Base-by-base conservation (phyloP, 129 eudicot species). In the Tanacetum coccineum region DNA sequence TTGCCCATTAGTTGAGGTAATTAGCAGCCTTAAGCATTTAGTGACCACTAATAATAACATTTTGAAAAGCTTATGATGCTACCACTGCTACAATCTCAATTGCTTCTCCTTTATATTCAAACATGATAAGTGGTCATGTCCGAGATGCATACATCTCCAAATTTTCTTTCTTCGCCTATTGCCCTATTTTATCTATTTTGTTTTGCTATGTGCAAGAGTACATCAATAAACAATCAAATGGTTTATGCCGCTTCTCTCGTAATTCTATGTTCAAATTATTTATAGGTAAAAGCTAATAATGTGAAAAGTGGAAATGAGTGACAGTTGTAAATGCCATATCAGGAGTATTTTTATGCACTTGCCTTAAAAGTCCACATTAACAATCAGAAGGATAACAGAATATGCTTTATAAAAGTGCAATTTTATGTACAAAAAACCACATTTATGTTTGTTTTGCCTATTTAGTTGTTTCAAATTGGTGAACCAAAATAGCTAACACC, bases 401-500 rank as follows among this genome's bases (percentile, higher is more conserved):
- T 21, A 54, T 40, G 54, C n/a, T n/a, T n/a, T n/a, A n/a, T n/a
- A n/a, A n/a, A n/a, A n/a, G n/a, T n/a, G n/a, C n/a, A n/a, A n/a
- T n/a, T n/a, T n/a, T n/a, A n/a, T n/a, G n/a, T n/a, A n/a, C n/a
- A n/a, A n/a, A n/a, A n/a, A n/a, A n/a, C n/a, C n/a, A n/a, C n/a
- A n/a, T 67, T 47, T 45, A 39, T 50, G 61, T 47, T 59, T 25
- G 3, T 30, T 12, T 26, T 60, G 47, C 46, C 14, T 13, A 32
- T 58, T 46, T 52, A 28, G 55, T 66, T 76, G 13, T 66, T 64
- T 21, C 30, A 28, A 79, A 49, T 14, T 47, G 17, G 36, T 19
- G 30, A 66, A 22, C 40, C 39, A 13, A 59, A 36, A 25, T 28
- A 66, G 74, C 76, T 79, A 30, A 74, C 70, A 55, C 46, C 21